phyloP scores from a whole-genome alignment of 495 filamentous ascomycete genomes.

The Trichoderma erinaceum region DNA sequence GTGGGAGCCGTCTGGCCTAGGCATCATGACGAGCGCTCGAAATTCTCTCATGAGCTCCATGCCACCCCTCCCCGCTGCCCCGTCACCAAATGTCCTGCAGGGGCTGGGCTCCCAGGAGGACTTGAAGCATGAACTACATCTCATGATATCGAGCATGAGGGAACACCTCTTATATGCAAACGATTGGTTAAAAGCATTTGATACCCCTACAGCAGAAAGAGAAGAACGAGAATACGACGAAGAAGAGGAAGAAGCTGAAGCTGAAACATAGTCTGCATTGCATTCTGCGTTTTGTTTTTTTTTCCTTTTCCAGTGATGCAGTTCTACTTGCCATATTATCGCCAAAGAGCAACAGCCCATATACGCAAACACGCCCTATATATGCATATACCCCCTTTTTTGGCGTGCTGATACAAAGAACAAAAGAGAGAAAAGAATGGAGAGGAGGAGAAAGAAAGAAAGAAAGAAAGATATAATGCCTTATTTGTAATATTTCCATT shows the following conservation, averaged over 20 bases:
- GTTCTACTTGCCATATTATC: background rate
- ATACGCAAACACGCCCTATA: background rate
- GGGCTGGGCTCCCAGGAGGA: conserved; percentile 44
- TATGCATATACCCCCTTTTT: conserved; percentile 7
- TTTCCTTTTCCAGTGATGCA: background rate
- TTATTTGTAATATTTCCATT: background rate
- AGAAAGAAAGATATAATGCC: background rate
- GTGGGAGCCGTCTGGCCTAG: conserved; percentile 13
- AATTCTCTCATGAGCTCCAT: conserved; percentile 3
- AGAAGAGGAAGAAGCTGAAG: conserved; percentile 1
- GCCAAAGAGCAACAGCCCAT: no score
- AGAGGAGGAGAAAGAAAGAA: background rate
- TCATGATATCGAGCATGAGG: conserved; percentile 44
- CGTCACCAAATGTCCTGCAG: conserved; percentile 45
- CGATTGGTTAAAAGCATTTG: conserved; percentile 24
- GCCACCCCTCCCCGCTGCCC: conserved; percentile 35
- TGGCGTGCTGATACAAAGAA: background rate
- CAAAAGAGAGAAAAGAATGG: background rate
- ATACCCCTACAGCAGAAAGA: conserved; percentile 19
- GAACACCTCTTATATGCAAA: conserved; percentile 38
- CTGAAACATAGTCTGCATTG: background rate
- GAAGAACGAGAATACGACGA: conserved; percentile 2
- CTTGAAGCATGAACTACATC: conserved; percentile 47
- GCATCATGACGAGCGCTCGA: conserved; percentile 12
- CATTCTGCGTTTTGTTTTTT: background rate